These are phyloP conservation scores for Penicillium lividum DNA, from an alignment of 495 filamentous ascomycete species.

Conservation along the genomic window DNA sequence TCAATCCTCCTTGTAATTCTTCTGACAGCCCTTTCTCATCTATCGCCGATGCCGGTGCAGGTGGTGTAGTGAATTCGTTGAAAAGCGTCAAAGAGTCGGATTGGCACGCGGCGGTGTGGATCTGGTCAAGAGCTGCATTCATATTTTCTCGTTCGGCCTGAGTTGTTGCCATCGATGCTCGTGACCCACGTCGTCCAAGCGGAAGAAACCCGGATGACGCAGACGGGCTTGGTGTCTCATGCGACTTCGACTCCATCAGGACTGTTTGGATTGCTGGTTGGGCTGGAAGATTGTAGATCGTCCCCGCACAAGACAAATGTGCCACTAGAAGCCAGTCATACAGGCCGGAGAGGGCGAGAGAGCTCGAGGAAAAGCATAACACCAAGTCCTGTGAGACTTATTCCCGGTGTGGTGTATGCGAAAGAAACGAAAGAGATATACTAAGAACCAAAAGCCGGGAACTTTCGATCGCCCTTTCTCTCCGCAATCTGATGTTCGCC, in stretches of 20 bases:
- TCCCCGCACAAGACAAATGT: constrained; percentile 14
- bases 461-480: constrained; percentile 13
- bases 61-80: constrained; percentile 70
- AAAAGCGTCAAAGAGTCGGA: constrained; percentile 81
- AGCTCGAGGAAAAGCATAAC: constrained; percentile 3
- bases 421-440: background rate
- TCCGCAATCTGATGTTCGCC: constrained; percentile 25
- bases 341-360: background rate
- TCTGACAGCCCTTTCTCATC: constrained; percentile 70
- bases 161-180: constrained; percentile 59
- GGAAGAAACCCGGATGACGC: constrained; percentile 46
- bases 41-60: constrained; percentile 45
- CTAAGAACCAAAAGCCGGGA: constrained; percentile 6
- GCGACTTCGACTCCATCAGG: constrained; percentile 43
- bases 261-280: constrained; percentile 12
- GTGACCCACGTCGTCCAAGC: constrained; percentile 55
- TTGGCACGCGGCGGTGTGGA: constrained; percentile 79
- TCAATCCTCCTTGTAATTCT: constrained; percentile 80
- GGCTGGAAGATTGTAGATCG: constrained; percentile 19
- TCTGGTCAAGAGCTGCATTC: constrained; percentile 73
- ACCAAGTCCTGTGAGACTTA: constrained; percentile 4
- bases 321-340: constrained; percentile 14
- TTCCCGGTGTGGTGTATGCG: background rate
- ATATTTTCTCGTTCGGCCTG: constrained; percentile 69
- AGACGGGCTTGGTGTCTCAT: constrained; percentile 43